Base-by-base conservation (phyloP, 1,139 yeast genomes). In the Geotrichum phurueaensis region DNA sequence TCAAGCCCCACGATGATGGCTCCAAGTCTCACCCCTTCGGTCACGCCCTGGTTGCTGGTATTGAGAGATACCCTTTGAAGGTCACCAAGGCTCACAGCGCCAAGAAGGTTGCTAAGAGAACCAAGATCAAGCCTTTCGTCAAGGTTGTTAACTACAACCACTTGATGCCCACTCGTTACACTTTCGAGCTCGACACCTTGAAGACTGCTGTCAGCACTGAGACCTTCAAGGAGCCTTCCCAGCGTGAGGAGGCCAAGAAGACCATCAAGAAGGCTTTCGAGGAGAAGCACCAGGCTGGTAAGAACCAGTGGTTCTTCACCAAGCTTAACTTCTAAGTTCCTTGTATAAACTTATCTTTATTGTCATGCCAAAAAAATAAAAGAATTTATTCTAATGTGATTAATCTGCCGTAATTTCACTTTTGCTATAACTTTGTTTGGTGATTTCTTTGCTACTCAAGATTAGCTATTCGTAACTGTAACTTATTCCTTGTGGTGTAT, bases 131-230 rank as follows among this genome's bases (percentile, higher is more conserved):
- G 94, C 98, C 99, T 76, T 95, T 95, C 81, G 91, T 95, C 84
- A 95, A 94, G 86, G 92, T 89, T 78, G 86, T 95, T 79, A 95
- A 95, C 97, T 95, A 92, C 96, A 92, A 91, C 94, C 99, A 95
- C 82, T 85, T 95, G 81, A 87, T 95, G 96, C 99, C 99, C 84
- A 95, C 99, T 77, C 94, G 99, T 86, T 95, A 95, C 89, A 86
- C 96, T 66, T 86, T 95, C 76, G 98, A 94, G 79, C 95, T 94
- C 75, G 98, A 94, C 79, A 82, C 92, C 72, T 87, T 95, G 86
- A 94, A 94, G 86, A 77, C 88, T 74, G 88, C 85, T 75, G 90
- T 95, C 76, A 82, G 97, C 72, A 82, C 95, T 72, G 98, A 92
- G 80, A 85, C 98, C 75, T 89, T 95, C 80, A 86, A 85, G 78